Evolutionary conservation across 495 filamentous ascomycete species (phyloP).

Genomic region (Penicillium diatomitis): DNA sequence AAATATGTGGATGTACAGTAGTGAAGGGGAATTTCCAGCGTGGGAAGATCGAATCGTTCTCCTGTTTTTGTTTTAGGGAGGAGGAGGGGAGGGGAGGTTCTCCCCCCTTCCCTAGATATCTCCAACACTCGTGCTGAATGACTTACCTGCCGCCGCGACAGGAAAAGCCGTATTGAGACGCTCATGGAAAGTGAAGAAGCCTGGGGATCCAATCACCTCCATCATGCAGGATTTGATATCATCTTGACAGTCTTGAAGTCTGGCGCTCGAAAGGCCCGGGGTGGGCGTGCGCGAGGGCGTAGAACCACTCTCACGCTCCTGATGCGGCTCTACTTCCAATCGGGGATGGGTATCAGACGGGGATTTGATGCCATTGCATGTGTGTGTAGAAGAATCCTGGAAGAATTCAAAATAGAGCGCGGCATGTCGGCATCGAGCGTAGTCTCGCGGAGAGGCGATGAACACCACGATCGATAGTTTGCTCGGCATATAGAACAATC

Average conservation of each 20-base stretch:
- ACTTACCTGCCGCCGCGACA: conserved; percentile 4
- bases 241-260: background rate
- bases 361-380: too few relatives aligned
- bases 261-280: too few relatives aligned
- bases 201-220: conserved; percentile 11
- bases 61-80: too few relatives aligned
- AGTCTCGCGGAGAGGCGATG: conserved; percentile 17
- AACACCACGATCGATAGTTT: conserved; percentile 14
- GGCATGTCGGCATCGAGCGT: conserved; percentile 16
- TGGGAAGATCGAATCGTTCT: too few relatives aligned
- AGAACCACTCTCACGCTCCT: too few relatives aligned
- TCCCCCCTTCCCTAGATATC: background rate
- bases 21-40: too few relatives aligned
- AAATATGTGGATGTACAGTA: too few relatives aligned
- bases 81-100: too few relatives aligned
- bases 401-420: conserved; percentile 13
- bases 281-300: too few relatives aligned
- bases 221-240: conserved; percentile 9
- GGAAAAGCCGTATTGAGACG: conserved; percentile 9
- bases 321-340: too few relatives aligned
- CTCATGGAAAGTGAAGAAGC: conserved; percentile 11
- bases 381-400: background rate
- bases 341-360: too few relatives aligned
- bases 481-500: conserved; percentile 5
- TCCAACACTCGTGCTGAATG: background rate